Evolutionary conservation across 805 yeast species (phyloP), one percentile per base, ranked within the genome.

Genomic region (Kregervanrija delftensis): DNA sequence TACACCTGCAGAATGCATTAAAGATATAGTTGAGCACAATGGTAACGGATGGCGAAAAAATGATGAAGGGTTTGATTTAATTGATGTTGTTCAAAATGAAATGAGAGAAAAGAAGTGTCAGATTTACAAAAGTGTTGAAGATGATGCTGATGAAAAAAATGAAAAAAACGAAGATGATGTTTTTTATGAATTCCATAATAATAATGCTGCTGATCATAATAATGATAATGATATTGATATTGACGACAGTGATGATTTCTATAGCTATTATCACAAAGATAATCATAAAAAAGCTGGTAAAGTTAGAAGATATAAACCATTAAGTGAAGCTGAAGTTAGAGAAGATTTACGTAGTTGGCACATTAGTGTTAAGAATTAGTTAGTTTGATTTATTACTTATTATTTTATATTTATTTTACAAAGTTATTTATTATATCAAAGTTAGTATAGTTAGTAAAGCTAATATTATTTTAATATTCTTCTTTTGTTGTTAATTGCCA

Each of bases 1-100:
- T 59, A 68, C 81, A 11, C 91, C 96, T 0, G 73, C 74, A 41
- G 86, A 81, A 46, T 77, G 90, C 49, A 72, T 89, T 10, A 79
- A 79, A 31, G 95, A 87, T 60, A 83, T 90, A 2, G 74, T 86
- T 46, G 72, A 75, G 30, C 47, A 51, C 36, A 84, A 86, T 30
- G 85, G 86, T 1, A 75, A 77, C 42, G 93, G 88, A 2, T 81
- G 82, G 82, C 76, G 73, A 30, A 65, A 64, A 42, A 70, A 72
- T 44, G 73, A 69, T 37, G 73, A 70, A 43, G 77, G 78, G 1
- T 50, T 61, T 8, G 61, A 65, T 30, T 56, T 66, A 43, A 60
- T 72, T 16, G 77, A 72, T 46, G 51, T 69, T 11, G 34, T 60
- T 11, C 56, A 50, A 22, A 44, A 49, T 33, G 59, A 58, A n/a